Percentiles rank a stretch among this genome's conserved stretches.
Conservation (phyloP, 2,329 filamentous ascomycete species). For the Podosphaera fusca region DNA sequence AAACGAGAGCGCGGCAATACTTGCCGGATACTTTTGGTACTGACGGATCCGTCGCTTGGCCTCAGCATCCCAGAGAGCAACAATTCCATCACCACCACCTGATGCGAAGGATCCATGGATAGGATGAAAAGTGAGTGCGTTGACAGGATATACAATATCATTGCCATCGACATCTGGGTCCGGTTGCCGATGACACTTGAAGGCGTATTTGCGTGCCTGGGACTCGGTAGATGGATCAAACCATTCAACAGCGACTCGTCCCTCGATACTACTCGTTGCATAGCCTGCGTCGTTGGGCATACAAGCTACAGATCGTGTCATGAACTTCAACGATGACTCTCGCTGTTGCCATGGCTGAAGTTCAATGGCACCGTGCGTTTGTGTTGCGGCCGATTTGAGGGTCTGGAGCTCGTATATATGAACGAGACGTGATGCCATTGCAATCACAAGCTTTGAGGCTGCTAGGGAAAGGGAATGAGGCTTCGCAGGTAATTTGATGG, state of each 20-base stretch:
- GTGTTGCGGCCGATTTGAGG: conserved; percentile 31
- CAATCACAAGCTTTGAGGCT: conserved; percentile 66
- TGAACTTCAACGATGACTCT: conserved; percentile 87
- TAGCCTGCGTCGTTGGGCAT: conserved; percentile 96
- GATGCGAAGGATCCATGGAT: conserved; percentile 42
- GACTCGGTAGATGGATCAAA: conserved; percentile 76
- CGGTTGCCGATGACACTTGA: conserved; percentile 87
- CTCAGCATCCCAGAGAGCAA: conserved; percentile 49
- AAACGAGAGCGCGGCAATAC: conserved; percentile 39
- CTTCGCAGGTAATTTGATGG: conserved; percentile 56
- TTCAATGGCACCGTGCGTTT: conserved; percentile 21
- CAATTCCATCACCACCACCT: conserved; percentile 48
- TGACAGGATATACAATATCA: conserved; percentile 54
- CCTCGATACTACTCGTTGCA: conserved; percentile 79
- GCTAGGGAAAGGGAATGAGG: conserved; percentile 69
- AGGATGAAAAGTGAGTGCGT: conserved; percentile 48
- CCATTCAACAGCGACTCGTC: conserved; percentile 90
- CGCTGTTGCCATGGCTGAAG: conserved; percentile 77
- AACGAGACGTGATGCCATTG: conserved; percentile 83
- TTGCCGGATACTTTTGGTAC: conserved; percentile 40
- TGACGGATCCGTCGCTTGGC: conserved; percentile 47
- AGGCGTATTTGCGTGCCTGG: conserved; percentile 86
- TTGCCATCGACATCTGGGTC: conserved; percentile 29
- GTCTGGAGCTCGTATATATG: conserved; percentile 77
- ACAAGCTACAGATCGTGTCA: conserved; percentile 77